These are phyloP conservation scores for Fusarium nodosum DNA, from an alignment of 2,329 filamentous ascomycete genomes.

Conservation along the genomic window DNA sequence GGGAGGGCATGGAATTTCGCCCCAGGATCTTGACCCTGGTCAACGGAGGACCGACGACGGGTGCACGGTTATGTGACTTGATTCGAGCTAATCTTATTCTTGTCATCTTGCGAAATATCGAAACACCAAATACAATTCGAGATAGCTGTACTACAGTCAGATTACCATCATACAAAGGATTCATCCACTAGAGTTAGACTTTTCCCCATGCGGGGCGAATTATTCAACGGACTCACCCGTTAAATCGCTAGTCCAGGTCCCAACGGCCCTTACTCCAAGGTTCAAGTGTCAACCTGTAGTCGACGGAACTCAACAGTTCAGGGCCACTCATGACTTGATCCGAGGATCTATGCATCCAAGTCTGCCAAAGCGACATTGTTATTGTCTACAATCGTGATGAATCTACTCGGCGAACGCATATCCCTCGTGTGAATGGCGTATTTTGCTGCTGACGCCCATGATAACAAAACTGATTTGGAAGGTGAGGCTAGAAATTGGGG, in stretches of 20 bases:
- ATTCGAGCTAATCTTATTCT: constrained; percentile 31
- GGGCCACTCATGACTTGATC: constrained; percentile 20
- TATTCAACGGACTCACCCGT: constrained; percentile 23
- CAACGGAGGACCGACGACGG: constrained; percentile 26
- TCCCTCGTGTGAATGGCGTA: neutral
- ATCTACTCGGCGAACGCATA: neutral
- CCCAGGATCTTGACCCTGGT: constrained; percentile 33
- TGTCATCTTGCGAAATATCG: constrained; percentile 12
- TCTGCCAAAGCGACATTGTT: neutral
- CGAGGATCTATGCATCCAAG: constrained; percentile 12
- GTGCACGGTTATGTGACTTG: constrained; percentile 21
- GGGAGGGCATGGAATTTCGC: constrained; percentile 35
- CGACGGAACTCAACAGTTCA: neutral
- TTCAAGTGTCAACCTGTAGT: constrained; percentile 1
- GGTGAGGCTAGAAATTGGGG: constrained; percentile 31
- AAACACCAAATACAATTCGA: constrained; percentile 17
- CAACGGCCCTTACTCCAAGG: neutral
- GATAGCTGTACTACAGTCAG: constrained; percentile 21
- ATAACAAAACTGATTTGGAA: constrained; percentile 14
- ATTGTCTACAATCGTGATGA: neutral
- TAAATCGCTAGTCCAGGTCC: constrained; percentile 13
- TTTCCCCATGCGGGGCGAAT: constrained; percentile 21
- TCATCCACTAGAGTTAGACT: constrained; percentile 16
- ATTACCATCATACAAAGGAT: constrained; percentile 36
- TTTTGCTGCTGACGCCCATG: constrained; percentile 29